A percentile compares a stretch with the other conserved stretches of the same genome.
Conservation (phyloP, 176 grass and related monocot genomes). For the Oryza punctata region DNA sequence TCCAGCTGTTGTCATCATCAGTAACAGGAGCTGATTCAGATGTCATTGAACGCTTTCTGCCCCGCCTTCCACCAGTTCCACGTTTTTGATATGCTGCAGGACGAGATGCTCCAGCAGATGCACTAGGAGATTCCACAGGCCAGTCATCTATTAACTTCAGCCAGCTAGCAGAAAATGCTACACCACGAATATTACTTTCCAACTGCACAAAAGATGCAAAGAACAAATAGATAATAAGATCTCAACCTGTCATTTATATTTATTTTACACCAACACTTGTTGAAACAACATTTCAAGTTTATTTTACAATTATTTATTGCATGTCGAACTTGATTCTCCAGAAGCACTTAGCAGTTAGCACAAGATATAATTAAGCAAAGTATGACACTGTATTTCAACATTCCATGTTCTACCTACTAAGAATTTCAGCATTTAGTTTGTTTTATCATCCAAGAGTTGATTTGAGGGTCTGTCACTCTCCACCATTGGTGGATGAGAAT, state of each 20-base stretch:
- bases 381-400: conserved; percentile 19
- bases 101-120: conserved; percentile 53
- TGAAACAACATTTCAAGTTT: conserved; percentile 34
- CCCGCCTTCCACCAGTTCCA: conserved; percentile 65
- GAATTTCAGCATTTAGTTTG: neutral
- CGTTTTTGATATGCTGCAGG: conserved; percentile 68
- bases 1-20: conserved; percentile 76
- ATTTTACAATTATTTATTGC: conserved; percentile 21
- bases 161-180: conserved; percentile 82
- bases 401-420: conserved; percentile 17
- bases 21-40: conserved; percentile 51
- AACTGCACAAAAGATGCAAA: conserved; percentile 57
- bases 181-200: conserved; percentile 81
- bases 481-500: neutral
- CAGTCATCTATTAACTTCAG: conserved; percentile 77
- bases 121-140: conserved; percentile 54
- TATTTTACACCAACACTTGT: conserved; percentile 15
- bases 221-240: neutral
- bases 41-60: conserved; percentile 59
- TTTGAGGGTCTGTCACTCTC: neutral
- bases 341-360: conserved; percentile 28
- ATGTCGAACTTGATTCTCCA: conserved; percentile 33
- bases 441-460: conserved; percentile 17
- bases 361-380: conserved; percentile 3
- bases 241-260: neutral